Percentiles rank a stretch among this genome's conserved stretches.
phyloP scores from a whole-genome alignment of 148 eudicot species.

The Nyssa sinensis region DNA sequence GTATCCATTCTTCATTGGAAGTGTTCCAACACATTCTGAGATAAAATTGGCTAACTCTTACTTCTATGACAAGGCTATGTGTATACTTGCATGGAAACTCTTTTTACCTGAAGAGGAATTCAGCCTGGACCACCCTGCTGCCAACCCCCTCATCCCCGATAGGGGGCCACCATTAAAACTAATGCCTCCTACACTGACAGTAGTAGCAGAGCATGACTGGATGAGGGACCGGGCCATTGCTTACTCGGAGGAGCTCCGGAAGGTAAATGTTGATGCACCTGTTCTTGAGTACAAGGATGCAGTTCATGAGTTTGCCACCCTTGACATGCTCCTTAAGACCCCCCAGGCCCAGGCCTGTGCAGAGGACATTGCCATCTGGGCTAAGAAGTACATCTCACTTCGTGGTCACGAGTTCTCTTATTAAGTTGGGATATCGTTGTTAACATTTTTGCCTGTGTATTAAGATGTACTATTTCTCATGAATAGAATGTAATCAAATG shows the following conservation, averaged over 20 bases:
- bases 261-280: constrained; percentile 86
- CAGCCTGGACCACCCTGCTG: constrained; percentile 93
- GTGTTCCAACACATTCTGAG: constrained; percentile 82
- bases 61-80: constrained; percentile 91
- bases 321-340: constrained; percentile 88
- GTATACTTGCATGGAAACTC: constrained; percentile 88
- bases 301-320: constrained; percentile 94
- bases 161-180: constrained; percentile 75
- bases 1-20: constrained; percentile 96
- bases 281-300: constrained; percentile 94
- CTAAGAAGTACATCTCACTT: constrained; percentile 81
- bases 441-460: constrained; percentile 19
- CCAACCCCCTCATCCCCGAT: constrained; percentile 70
- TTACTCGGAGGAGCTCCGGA: constrained; percentile 79
- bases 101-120: constrained; percentile 83
- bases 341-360: constrained; percentile 96
- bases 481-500: neutral
- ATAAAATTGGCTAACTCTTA: constrained; percentile 88
- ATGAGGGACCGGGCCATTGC: constrained; percentile 97
- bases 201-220: constrained; percentile 95
- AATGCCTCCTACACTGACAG: constrained; percentile 89
- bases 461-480: neutral
- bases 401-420: constrained; percentile 97
- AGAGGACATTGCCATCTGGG: constrained; percentile 96
- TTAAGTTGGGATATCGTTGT: constrained; percentile 21